Evolutionary conservation across 2,329 filamentous ascomycete species (phyloP), one percentile per base, ranked within the genome.

Genomic region (Pyrenophora tritici-repentis): DNA sequence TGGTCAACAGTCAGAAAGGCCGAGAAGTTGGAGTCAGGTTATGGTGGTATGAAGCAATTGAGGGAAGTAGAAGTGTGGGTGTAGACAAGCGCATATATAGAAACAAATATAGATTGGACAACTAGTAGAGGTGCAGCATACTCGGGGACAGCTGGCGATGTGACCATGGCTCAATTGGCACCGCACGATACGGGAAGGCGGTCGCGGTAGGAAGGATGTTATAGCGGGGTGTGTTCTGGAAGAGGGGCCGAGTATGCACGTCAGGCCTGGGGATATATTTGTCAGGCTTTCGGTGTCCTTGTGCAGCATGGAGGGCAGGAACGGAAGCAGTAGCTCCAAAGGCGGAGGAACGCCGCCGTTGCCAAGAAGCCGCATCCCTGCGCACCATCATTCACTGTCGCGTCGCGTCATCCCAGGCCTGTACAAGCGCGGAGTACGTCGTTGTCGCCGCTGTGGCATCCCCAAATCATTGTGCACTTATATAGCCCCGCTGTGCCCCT

Each of bases 141-240:
- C 75, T 77, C 75, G 55, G 72, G 73, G 59, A 75, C 70, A 62
- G 74, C 73, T 58, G 75, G 74, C 44, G 71, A 61, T 39, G 67
- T 70, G 58, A 77, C 73, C 75, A 77, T 77, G 65, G 64, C 67
- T 67, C 62, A 57, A 59, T 58, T 58, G 59, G 59, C 49, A 65
- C 59, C 62, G 61, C 51, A 55, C 55, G 40, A 53, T 43, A 59
- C 55, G 60, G 44, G 51, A 42, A 42, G 48, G 29, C 47, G 20
- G 39, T 41, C 31, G 38, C 41, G 36, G 53, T 31, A 46, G 20
- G 32, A 17, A 20, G 29, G 31, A 50, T 22, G 41, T 39, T 41
- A 52, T 48, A 37, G 50, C 43, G 37, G 49, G 48, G 53, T 43
- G 48, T 29, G 51, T 39, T 55, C 50, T 14, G 34, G 41, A 36